Percentiles rank a stretch among this genome's conserved stretches.
These are phyloP conservation scores for Hibiscus syriacus DNA, from an alignment of 345 rosid species.

Conservation along the genomic window DNA sequence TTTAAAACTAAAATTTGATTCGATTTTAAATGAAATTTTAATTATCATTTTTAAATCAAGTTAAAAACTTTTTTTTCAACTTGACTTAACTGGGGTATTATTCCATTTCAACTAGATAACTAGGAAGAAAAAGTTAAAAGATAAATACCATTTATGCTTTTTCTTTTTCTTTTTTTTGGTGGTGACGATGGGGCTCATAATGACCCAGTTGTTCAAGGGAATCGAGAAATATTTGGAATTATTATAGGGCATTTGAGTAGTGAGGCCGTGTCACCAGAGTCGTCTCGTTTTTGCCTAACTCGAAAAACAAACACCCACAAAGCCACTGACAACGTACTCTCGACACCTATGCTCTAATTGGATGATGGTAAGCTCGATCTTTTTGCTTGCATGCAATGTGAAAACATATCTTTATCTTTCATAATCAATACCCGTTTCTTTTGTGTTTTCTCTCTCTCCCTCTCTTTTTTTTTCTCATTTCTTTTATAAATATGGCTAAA, in stretches of 20 bases:
- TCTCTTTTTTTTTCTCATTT: too few species aligned
- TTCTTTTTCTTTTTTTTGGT: background rate
- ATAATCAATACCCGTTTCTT: background rate
- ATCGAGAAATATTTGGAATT: background rate
- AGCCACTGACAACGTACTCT: background rate
- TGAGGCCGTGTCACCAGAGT: constrained; percentile 7
- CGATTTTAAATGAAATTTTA: too few species aligned
- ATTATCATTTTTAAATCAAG: too few species aligned
- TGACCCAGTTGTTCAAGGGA: background rate
- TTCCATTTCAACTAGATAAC: too few species aligned
- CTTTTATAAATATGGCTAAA: background rate
- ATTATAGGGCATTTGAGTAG: background rate
- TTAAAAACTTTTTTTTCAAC: too few species aligned
- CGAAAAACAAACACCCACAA: background rate
- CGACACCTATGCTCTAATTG: background rate
- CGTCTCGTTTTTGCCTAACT: background rate
- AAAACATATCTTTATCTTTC: background rate
- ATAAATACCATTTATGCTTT: background rate
- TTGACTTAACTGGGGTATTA: too few species aligned
- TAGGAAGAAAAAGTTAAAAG: background rate
- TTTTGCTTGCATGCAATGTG: background rate
- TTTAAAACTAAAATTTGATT: too few species aligned
- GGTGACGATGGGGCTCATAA: background rate
- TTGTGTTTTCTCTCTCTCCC: too few species aligned
- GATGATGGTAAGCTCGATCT: background rate